These are phyloP conservation scores for Phytopythium sindhum DNA, from an alignment of 352 stramenopile species.

Conservation along the genomic window DNA sequence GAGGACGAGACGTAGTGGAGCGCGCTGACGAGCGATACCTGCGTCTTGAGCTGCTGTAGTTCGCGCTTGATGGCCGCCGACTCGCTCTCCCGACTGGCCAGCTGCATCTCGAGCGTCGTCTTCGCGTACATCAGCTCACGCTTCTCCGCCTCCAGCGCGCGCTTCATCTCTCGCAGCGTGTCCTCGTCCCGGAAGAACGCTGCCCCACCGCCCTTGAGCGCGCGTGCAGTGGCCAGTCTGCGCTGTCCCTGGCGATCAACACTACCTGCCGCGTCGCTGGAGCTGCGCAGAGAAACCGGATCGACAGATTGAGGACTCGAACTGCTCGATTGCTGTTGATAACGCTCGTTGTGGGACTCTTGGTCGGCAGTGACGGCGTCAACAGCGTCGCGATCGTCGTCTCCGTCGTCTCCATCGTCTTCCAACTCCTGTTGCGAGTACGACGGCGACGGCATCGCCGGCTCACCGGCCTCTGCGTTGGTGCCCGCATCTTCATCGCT, in stretches of 20 bases:
- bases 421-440: slow-evolving; percentile 22
- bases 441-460: slow-evolving; percentile 11
- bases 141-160: slow-evolving; percentile 36
- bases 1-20: slow-evolving; percentile 15
- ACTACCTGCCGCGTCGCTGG: no score
- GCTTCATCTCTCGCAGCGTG: slow-evolving; percentile 37
- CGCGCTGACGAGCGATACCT: slow-evolving; percentile 37
- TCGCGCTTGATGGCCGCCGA: slow-evolving; percentile 37
- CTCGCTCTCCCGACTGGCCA: slow-evolving; percentile 31
- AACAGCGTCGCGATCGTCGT: slow-evolving; percentile 10
- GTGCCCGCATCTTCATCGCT: slow-evolving; percentile 1
- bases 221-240: not conserved
- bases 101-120: slow-evolving; percentile 26
- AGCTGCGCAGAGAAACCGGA: not conserved
- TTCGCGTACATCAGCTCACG: slow-evolving; percentile 27
- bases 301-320: not conserved
- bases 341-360: not conserved
- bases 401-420: slow-evolving; percentile 19
- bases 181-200: slow-evolving; percentile 59
- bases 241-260: not conserved
- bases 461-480: slow-evolving; percentile 9
- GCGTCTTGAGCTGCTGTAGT: slow-evolving; percentile 48
- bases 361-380: not conserved
- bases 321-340: not conserved
- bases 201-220: slow-evolving; percentile 17